A percentile compares a stretch with the other conserved stretches of the same genome.
These are phyloP conservation scores for Cryomyces minteri DNA, from an alignment of 495 filamentous ascomycete genomes.

Conservation along the genomic window DNA sequence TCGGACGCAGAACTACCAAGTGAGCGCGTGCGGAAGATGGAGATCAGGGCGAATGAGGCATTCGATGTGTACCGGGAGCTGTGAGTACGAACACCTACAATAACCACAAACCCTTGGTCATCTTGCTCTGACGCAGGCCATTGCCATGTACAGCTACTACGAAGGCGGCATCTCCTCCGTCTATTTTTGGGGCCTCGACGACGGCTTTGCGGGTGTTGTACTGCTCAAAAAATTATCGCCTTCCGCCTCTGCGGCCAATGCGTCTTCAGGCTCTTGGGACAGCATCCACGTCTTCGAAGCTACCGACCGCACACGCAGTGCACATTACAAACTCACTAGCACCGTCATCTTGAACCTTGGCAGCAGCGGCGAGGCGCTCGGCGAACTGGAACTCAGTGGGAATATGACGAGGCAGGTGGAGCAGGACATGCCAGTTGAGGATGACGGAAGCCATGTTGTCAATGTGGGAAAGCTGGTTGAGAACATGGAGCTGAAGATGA, in stretches of 20 bases:
- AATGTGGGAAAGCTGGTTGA: slow-evolving; percentile 89
- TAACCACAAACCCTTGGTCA: background rate
- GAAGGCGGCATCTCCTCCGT: slow-evolving; percentile 90
- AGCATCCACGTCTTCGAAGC: slow-evolving; percentile 98
- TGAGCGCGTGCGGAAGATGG: slow-evolving; percentile 62
- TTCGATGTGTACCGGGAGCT: slow-evolving; percentile 95
- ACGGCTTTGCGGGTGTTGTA: slow-evolving; percentile 93
- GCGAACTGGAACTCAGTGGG: slow-evolving; percentile 81
- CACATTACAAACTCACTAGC: slow-evolving; percentile 93
- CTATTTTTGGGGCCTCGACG: slow-evolving; percentile 97
- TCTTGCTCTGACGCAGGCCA: background rate
- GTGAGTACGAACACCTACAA: slow-evolving; percentile 17
- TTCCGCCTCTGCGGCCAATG: slow-evolving; percentile 15
- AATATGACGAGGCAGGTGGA: slow-evolving; percentile 98
- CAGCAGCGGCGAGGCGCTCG: slow-evolving; percentile 49
- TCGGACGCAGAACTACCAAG: slow-evolving; percentile 22
- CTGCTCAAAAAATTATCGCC: slow-evolving; percentile 76
- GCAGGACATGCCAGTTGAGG: slow-evolving; percentile 71
- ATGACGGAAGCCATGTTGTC: slow-evolving; percentile 82
- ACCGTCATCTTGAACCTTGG: slow-evolving; percentile 88
- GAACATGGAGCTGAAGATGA: slow-evolving; percentile 99
- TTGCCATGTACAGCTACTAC: slow-evolving; percentile 43
- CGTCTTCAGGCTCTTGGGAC: slow-evolving; percentile 80
- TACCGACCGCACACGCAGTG: slow-evolving; percentile 70
- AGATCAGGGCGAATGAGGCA: slow-evolving; percentile 81